phyloP scores from a whole-genome alignment of 495 filamentous ascomycete species.

The Rusavskia elegans region DNA sequence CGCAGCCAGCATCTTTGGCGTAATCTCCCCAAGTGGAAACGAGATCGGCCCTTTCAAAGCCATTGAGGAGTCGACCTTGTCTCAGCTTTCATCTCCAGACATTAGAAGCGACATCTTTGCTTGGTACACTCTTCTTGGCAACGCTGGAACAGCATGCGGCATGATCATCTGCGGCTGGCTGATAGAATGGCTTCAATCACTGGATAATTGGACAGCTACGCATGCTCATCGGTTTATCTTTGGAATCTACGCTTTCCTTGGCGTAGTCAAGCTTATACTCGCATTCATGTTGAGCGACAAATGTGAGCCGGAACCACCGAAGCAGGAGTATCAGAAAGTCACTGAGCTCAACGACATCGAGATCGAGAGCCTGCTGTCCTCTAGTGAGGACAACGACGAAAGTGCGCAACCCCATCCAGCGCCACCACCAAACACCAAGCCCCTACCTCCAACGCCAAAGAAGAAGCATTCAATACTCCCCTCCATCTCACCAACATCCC shows the following conservation, averaged over 20 bases:
- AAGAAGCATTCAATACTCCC: constrained; percentile 21
- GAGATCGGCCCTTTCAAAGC: constrained; percentile 74
- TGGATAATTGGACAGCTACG: constrained; percentile 35
- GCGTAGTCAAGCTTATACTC: constrained; percentile 47
- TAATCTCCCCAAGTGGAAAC: constrained; percentile 69
- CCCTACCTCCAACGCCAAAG: constrained; percentile 2
- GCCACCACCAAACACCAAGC: neutral
- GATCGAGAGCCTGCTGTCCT: constrained; percentile 9
- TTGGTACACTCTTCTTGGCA: constrained; percentile 63
- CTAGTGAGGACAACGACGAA: constrained; percentile 6
- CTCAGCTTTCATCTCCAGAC: constrained; percentile 49
- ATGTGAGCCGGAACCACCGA: constrained; percentile 31
- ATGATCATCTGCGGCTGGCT: constrained; percentile 50
- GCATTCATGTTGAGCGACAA: constrained; percentile 39
- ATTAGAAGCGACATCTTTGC: constrained; percentile 59
- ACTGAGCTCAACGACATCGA: constrained; percentile 7
- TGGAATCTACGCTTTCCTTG: constrained; percentile 50
- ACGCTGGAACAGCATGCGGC: constrained; percentile 46
- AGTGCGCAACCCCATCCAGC: neutral
- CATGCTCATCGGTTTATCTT: constrained; percentile 55
- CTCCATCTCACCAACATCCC: constrained; percentile 39
- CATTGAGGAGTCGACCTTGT: constrained; percentile 69
- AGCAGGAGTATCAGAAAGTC: constrained; percentile 13
- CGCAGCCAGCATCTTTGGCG: constrained; percentile 58
- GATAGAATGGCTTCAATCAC: constrained; percentile 32